Base-by-base conservation (phyloP, 139 green algal species). In the Asterochloris sp. region DNA sequence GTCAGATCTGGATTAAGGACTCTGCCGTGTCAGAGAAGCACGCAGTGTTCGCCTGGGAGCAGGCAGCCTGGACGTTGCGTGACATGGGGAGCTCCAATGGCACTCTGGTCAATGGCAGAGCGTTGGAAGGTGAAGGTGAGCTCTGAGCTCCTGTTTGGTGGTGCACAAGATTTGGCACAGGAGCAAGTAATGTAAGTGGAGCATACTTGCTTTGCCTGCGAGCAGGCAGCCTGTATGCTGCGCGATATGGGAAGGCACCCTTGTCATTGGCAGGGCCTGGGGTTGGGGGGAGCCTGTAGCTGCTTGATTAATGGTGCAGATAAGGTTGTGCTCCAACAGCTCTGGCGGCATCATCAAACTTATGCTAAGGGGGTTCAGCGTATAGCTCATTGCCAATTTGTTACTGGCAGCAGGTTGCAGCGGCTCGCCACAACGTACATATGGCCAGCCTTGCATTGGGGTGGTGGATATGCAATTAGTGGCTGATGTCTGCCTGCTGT, bases 1-100 rank as follows among this genome's bases (percentile, higher is more conserved):
- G 78, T n/a, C 83, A 86, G 11, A 28, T 95, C 0, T 85, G 91
- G 83, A 87, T 95, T n/a, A 93, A 93, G 76, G 90, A 94, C 83
- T 62, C 78, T 6, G 67, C 83, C 23, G 85, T 95, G n/a, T 93
- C 88, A 11, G 91, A 95, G 81, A 86, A 86, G 80, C 91, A 95
- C 83, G 91, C 84, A 29, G 88, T 92, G 78, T n/a, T 95, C 0
- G 73, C 54, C 0, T 93, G 87, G 86, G 66, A 81, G 19, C 81
- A 84, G 1, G 71, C 60, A 0, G 15, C 10, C 24, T 95, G 91
- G 91, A 61, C 75, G 11, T 47, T 95, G 27, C 78, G 82, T 13
- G 91, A 95, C 76, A 16, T 91, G 23, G 89, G 86, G 76, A 92
- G 88, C 88, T 91, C 87, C n/a, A 95, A 95, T 81, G 91, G 91